These are phyloP conservation scores for Hypomyces perniciosus DNA, from an alignment of 2,329 filamentous ascomycete genomes.

Conservation along the genomic window DNA sequence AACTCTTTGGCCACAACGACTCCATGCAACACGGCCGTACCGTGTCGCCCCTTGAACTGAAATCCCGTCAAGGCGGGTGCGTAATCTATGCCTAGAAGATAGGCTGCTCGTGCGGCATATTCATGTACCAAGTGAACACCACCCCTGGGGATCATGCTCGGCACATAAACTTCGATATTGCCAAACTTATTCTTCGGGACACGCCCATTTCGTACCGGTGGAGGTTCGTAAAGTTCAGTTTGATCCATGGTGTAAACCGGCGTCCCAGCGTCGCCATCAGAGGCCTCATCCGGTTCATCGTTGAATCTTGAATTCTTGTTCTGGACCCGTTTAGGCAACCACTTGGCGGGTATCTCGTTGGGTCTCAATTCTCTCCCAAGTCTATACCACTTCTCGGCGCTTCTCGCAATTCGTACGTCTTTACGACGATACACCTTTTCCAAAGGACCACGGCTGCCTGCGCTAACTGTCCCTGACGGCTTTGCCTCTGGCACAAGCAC, in stretches of 20 bases:
- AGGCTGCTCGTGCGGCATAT: constrained; percentile 64
- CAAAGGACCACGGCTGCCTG: constrained; percentile 55
- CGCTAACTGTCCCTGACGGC: constrained; percentile 70
- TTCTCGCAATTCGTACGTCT: constrained; percentile 74
- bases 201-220: constrained; percentile 66
- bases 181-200: constrained; percentile 90
- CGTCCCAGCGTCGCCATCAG: constrained; percentile 36
- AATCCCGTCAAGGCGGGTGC: constrained; percentile 89
- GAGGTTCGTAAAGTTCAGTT: constrained; percentile 68
- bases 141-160: constrained; percentile 81
- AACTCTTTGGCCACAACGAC: constrained; percentile 69
- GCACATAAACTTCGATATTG: constrained; percentile 89
- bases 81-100: constrained; percentile 73
- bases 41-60: constrained; percentile 75
- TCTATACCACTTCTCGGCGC: constrained; percentile 85
- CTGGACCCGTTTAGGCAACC: constrained; percentile 47
- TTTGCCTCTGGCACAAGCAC: constrained; percentile 66
- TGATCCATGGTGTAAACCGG: constrained; percentile 58
- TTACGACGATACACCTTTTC: constrained; percentile 77
- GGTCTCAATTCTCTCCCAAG: constrained; percentile 72
- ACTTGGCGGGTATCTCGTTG: constrained; percentile 77
- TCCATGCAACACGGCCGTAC: constrained; percentile 76
- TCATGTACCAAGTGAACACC: constrained; percentile 63
- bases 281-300: constrained; percentile 24
- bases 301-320: constrained; percentile 20